A percentile compares a stretch with the other conserved stretches of the same genome.
Evolutionary conservation across 2,329 filamentous ascomycete genomes (phyloP).

Genomic region (Lachnellula occidentalis): DNA sequence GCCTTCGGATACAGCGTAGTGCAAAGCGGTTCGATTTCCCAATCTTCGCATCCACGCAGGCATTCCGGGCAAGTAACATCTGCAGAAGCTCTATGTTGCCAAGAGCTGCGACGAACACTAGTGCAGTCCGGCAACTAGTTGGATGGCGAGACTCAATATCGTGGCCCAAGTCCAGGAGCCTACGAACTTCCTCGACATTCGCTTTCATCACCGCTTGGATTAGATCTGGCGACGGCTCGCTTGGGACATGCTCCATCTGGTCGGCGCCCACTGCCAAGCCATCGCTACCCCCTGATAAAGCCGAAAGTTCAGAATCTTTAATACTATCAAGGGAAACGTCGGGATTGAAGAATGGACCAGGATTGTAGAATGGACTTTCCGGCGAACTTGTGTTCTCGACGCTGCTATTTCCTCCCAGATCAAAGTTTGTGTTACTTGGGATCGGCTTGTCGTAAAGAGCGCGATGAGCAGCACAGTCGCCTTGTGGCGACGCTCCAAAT

Average conservation of each 20-base stretch:
- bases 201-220: neutral
- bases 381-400: too few species aligned
- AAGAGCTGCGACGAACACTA: neutral
- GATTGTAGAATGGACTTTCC: too few species aligned
- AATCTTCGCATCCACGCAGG: neutral
- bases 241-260: neutral
- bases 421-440: too few species aligned
- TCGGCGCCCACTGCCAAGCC: neutral
- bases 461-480: too few species aligned
- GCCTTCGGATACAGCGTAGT: neutral
- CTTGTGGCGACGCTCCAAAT: too few species aligned
- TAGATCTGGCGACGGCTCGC: neutral
- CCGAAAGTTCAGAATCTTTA: too few species aligned
- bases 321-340: too few species aligned
- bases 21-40: neutral
- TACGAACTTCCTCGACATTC: neutral
- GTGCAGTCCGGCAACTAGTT: neutral
- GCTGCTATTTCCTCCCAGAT: too few species aligned
- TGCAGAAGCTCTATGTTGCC: neutral
- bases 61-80: neutral
- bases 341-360: too few species aligned
- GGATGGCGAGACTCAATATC: neutral
- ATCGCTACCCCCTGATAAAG: neutral
- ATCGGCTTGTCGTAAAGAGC: too few species aligned
- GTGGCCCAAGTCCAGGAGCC: neutral